Evolutionary conservation across 805 yeast species (phyloP).

Genomic region (Maudiozyma turicensis): DNA sequence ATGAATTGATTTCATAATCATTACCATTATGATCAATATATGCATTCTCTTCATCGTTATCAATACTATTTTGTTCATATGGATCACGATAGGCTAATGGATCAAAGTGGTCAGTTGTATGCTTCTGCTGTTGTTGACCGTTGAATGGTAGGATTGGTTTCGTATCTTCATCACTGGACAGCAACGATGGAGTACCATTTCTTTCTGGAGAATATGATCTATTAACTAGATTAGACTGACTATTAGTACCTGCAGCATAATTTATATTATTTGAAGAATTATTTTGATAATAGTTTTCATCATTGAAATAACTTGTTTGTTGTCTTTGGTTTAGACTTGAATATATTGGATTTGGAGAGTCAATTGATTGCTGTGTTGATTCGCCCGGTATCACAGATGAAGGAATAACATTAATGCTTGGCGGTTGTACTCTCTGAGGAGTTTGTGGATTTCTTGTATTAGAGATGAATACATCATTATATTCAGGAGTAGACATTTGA

Average conservation of each 20-base stretch:
- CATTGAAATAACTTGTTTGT: constrained; percentile 14
- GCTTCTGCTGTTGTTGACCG: neutral
- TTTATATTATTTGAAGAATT: constrained; percentile 3
- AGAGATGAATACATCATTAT: constrained; percentile 14
- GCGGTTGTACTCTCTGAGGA: constrained; percentile 10
- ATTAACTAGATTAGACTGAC: neutral
- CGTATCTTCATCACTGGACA: constrained; percentile 11
- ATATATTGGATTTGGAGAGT: constrained; percentile 3
- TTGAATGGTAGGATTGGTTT: constrained; percentile 17
- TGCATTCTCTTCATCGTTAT: constrained; percentile 15
- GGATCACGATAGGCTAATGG: neutral
- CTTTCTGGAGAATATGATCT: neutral
- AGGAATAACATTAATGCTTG: constrained; percentile 22
- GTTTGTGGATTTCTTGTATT: constrained; percentile 1
- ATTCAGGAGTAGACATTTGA: constrained; percentile 12
- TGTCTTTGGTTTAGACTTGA: constrained; percentile 2
- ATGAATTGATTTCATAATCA: constrained; percentile 29
- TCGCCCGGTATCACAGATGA: constrained; percentile 13
- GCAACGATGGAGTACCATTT: constrained; percentile 1
- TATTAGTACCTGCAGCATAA: neutral
- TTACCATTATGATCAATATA: constrained; percentile 29
- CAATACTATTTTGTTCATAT: neutral
- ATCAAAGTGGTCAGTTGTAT: neutral
- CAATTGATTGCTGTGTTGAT: constrained; percentile 9
- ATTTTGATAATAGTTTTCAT: constrained; percentile 18